Conservation (phyloP, 805 yeast genomes). For the Zygotorulaspora sp. region DNA sequence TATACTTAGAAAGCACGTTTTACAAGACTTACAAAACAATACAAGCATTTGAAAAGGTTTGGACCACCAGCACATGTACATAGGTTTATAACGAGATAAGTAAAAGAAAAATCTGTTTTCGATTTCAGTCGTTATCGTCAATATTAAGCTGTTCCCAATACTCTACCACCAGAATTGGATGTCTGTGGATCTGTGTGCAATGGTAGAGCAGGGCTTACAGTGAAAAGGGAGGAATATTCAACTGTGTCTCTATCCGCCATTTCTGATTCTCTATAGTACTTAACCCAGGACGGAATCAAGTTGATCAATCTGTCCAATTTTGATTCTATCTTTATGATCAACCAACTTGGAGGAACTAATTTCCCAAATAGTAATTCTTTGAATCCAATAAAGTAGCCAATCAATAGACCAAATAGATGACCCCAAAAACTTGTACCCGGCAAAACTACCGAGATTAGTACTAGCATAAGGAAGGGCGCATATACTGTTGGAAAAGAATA, state of each 20-base stretch:
- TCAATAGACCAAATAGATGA: conserved; percentile 59
- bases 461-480: conserved; percentile 52
- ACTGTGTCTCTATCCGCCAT: conserved; percentile 30
- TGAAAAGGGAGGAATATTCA: conserved; percentile 31
- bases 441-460: conserved; percentile 46
- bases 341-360: conserved; percentile 60
- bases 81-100: too few species aligned
- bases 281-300: conserved; percentile 49
- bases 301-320: conserved; percentile 48
- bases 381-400: conserved; percentile 60
- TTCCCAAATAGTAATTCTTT: conserved; percentile 48
- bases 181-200: conserved; percentile 12
- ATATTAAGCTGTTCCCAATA: conserved; percentile 16
- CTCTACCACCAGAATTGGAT: conserved; percentile 17
- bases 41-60: conserved; percentile 7
- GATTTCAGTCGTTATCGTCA: too few species aligned
- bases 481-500: conserved; percentile 53
- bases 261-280: conserved; percentile 54
- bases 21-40: conserved; percentile 19
- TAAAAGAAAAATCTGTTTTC: too few species aligned
- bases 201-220: conserved; percentile 15
- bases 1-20: conserved; percentile 58
- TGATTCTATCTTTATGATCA: conserved; percentile 60
- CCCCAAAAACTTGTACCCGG: conserved; percentile 73
- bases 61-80: too few species aligned